These are phyloP conservation scores for Amanita jacksonii DNA, from an alignment of 768 basidiomycete species.

Conservation along the genomic window DNA sequence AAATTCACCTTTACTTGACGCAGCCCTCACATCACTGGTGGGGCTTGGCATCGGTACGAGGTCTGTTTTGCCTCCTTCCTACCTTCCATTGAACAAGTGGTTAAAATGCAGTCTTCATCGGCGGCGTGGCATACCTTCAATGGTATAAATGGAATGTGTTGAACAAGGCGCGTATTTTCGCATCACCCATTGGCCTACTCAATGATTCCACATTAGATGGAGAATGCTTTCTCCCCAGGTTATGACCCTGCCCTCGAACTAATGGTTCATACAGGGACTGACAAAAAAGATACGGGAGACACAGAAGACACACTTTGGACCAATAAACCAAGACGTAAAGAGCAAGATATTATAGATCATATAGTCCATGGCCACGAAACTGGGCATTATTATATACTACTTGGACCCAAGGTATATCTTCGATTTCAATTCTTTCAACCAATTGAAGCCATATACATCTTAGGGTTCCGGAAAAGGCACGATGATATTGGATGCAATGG, in stretches of 20 bases:
- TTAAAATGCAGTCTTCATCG: constrained; percentile 43
- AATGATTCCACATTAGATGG: constrained; percentile 41
- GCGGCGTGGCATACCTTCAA: constrained; percentile 61
- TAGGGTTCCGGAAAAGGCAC: constrained; percentile 79
- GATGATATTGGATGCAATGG: constrained; percentile 79
- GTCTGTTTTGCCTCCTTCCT: constrained; percentile 14
- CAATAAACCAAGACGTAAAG: constrained; percentile 57
- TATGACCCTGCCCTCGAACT: constrained; percentile 80
- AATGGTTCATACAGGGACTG: constrained; percentile 32
- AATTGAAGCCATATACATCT: constrained; percentile 6
- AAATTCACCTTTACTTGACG: constrained; percentile 40
- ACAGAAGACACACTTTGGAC: constrained; percentile 38
- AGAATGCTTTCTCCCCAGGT: constrained; percentile 66
- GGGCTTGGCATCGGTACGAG: constrained; percentile 56
- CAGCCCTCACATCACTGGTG: constrained; percentile 47
- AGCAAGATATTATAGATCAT: constrained; percentile 67
- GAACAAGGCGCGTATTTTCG: constrained; percentile 45
- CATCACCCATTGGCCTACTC: constrained; percentile 4
- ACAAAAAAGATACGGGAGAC: constrained; percentile 21
- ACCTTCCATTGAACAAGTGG: constrained; percentile 3
- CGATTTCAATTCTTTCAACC: constrained; percentile 2
- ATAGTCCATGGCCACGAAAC: constrained; percentile 68
- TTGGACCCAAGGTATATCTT: constrained; percentile 63
- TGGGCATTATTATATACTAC: constrained; percentile 67
- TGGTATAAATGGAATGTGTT: constrained; percentile 84